A percentile compares a stretch with the other conserved stretches of the same genome.
Evolutionary conservation across 2,329 filamentous ascomycete genomes (phyloP).

Genomic region (Botryotinia narcissicola): DNA sequence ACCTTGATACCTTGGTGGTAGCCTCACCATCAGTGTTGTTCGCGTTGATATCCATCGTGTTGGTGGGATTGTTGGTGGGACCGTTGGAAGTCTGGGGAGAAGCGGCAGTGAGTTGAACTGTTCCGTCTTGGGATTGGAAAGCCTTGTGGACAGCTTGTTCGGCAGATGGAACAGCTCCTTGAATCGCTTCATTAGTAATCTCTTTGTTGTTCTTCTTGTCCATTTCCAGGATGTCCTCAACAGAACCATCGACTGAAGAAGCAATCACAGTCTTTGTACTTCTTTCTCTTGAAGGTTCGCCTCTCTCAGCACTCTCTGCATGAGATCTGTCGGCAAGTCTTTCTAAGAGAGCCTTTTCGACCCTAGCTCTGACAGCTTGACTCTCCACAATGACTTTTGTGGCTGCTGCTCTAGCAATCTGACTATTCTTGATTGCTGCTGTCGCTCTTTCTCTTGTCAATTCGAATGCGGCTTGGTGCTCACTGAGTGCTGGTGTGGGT

Average conservation of each 20-base stretch:
- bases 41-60: not conserved
- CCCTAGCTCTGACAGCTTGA: not conserved
- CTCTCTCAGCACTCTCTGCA: not conserved
- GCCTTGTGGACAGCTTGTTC: not conserved
- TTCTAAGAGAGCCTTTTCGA: not conserved
- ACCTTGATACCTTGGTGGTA: not conserved
- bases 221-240: not conserved
- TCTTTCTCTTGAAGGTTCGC: not conserved
- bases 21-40: not conserved
- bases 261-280: not conserved
- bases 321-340: not conserved
- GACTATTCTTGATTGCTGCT: not conserved
- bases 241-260: not conserved
- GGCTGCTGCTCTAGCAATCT: not conserved
- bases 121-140: not conserved
- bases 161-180: too few species aligned
- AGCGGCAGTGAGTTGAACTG: not conserved
- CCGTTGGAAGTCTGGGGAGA: not conserved
- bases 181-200: not conserved
- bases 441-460: not conserved
- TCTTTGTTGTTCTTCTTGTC: not conserved
- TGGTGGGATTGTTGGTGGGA: rapidly evolving
- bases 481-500: not conserved
- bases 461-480: not conserved
- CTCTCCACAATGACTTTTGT: not conserved